Evolutionary conservation across 768 basidiomycete genomes (phyloP), one percentile per base, ranked within the genome.

Genomic region (Clitopilus passeckerianus): DNA sequence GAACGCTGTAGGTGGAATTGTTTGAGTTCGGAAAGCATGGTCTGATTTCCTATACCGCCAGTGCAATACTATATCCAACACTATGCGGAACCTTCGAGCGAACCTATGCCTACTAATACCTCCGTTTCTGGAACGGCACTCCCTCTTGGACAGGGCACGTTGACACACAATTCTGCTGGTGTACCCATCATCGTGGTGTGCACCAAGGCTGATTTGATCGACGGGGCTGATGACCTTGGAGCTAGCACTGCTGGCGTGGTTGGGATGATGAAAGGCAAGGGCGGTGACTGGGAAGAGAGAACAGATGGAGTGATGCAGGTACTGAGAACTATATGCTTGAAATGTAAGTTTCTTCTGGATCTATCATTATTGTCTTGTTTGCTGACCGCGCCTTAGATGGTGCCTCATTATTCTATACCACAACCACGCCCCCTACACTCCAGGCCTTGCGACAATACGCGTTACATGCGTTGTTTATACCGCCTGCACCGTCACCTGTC

Each of bases 301-400:
- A 95, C 94, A 43, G 97, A 99, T 68, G 90, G 90, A 41, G 79
- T 98, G 5, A 96, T 97, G 87, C 96, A 98, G 67, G 86, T 92
- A n/a, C 79, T 99, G 55, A 83, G 97, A 37, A 91, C 93, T 0
- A 85, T 98, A 57, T 96, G 93, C 69, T 74, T 98, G 56, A 92
- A 93, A 74, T 97, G 96, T 95, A 63, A 67, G 94, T 78, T 18
- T 44, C 34, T 44, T 35, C 57, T 27, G 20, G 30, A 34, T 56
- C 41, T 27, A 33, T 20, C 50, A 24, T 15, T 52, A 50, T 57
- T 50, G 34, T 5, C 14, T 34, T 43, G 37, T 18, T 57, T 54
- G 34, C 44, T n/a, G 58, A 53, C 50, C 43, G 37, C n/a, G n/a
- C 12, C 24, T 46, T 61, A 97, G 96, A 98, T 68, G 97, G 96